These are phyloP conservation scores for Emergomyces pasteurianus DNA, from an alignment of 2,329 filamentous ascomycete genomes.

Conservation along the genomic window DNA sequence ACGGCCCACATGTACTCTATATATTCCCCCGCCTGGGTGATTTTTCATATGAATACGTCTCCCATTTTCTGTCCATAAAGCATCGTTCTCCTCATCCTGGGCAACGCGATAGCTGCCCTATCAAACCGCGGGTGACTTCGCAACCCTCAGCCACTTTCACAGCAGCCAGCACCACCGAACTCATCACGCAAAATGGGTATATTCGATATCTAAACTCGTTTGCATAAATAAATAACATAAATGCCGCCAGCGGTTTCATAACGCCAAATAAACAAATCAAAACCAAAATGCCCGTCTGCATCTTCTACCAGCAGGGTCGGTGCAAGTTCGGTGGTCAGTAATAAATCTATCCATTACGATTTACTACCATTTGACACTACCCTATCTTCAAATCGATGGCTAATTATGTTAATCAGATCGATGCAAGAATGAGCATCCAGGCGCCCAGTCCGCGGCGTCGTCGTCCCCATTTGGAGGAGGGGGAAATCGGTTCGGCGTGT, in stretches of 20 bases:
- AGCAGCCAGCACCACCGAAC: too few species aligned
- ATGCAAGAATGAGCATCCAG: conserved; percentile 50
- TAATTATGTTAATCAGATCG: conserved; percentile 31
- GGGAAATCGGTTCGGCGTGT: conserved; percentile 48
- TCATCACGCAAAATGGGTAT: background rate
- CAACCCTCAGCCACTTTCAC: background rate
- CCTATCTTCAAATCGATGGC: background rate
- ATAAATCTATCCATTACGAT: background rate
- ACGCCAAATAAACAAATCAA: background rate
- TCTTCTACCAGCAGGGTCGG: conserved; percentile 51
- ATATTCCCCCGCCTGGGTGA: too few species aligned
- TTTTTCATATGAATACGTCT: too few species aligned
- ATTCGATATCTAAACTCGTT: background rate
- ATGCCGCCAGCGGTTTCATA: background rate
- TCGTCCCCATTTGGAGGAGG: conserved; percentile 20
- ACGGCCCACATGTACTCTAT: too few species aligned
- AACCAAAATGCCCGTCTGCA: conserved; percentile 42
- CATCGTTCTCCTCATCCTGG: too few species aligned
- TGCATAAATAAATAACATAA: background rate
- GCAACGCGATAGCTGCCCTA: too few species aligned
- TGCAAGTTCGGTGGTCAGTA: conserved; percentile 53
- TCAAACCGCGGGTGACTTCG: background rate
- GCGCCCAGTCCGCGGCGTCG: conserved; percentile 19
- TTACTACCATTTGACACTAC: too few species aligned
- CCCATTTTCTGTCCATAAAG: too few species aligned